These are phyloP conservation scores for Floccularia luteovirens DNA, from an alignment of 768 basidiomycete genomes.

Conservation along the genomic window DNA sequence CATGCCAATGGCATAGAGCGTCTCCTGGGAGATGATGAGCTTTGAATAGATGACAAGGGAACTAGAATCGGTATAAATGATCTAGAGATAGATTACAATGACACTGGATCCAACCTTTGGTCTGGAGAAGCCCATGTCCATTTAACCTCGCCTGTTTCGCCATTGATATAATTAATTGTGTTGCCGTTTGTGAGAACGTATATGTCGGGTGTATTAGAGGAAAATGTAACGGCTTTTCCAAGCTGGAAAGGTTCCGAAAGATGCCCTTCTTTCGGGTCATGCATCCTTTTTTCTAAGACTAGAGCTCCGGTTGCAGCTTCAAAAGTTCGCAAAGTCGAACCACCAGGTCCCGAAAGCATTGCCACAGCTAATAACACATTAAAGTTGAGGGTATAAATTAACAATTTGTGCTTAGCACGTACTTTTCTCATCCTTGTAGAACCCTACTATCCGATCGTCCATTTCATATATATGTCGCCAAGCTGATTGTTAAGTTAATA, in stretches of 20 bases:
- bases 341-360: slow-evolving; percentile 70
- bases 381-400: slow-evolving; percentile 1
- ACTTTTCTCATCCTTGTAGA: slow-evolving; percentile 54
- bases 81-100: neutral
- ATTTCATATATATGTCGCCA: slow-evolving; percentile 80
- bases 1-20: slow-evolving; percentile 53
- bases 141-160: slow-evolving; percentile 38
- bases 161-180: slow-evolving; percentile 43
- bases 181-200: slow-evolving; percentile 57
- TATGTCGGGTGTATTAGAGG: slow-evolving; percentile 23
- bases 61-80: slow-evolving; percentile 25
- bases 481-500: slow-evolving; percentile 31
- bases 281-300: slow-evolving; percentile 57
- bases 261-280: slow-evolving; percentile 32
- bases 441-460: slow-evolving; percentile 60
- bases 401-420: slow-evolving; percentile 14
- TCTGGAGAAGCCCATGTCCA: slow-evolving; percentile 77
- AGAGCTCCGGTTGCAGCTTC: slow-evolving; percentile 57
- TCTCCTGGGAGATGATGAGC: slow-evolving; percentile 40
- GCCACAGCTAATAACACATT: slow-evolving; percentile 42
- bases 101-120: slow-evolving; percentile 43
- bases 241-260: slow-evolving; percentile 45
- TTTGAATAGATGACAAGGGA: slow-evolving; percentile 59
- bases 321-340: slow-evolving; percentile 61
- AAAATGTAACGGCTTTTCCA: slow-evolving; percentile 44